phyloP scores from a whole-genome alignment of 129 eudicot genomes.

The Dittrichia graveolens region DNA sequence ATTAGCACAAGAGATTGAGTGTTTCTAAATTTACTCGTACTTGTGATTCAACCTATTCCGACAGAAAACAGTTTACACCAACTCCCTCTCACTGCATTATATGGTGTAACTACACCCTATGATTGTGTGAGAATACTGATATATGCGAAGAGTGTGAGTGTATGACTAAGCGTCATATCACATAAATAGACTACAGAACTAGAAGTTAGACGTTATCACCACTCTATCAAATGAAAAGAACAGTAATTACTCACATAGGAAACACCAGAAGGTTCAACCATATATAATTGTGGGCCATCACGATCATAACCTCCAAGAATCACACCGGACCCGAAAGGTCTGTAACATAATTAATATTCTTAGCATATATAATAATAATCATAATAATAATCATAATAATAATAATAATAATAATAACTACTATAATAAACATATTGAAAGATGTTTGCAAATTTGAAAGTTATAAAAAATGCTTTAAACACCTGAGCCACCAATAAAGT shows the following conservation, averaged over 20 bases:
- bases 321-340: slow-evolving; percentile 97
- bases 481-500: slow-evolving; percentile 99
- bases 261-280: slow-evolving; percentile 98
- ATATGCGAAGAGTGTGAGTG: not conserved
- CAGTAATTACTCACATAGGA: slow-evolving; percentile 72
- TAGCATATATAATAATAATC: no score
- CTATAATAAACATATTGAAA: not conserved
- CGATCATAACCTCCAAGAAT: slow-evolving; percentile 98
- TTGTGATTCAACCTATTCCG: not conserved
- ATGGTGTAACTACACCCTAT: not conserved
- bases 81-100: not conserved
- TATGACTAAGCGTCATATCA: not conserved
- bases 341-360: slow-evolving; percentile 37
- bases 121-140: not conserved
- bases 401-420: not conserved
- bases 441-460: slow-evolving; percentile 5
- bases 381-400: no score
- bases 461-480: not conserved
- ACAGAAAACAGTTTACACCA: not conserved
- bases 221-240: slow-evolving; percentile 7
- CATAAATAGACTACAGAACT: not conserved
- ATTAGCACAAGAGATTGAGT: not conserved
- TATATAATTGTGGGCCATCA: slow-evolving; percentile 93
- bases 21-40: not conserved
- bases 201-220: not conserved